Conservation (phyloP, 2,329 filamentous ascomycete species). For the Diaporthe eres region DNA sequence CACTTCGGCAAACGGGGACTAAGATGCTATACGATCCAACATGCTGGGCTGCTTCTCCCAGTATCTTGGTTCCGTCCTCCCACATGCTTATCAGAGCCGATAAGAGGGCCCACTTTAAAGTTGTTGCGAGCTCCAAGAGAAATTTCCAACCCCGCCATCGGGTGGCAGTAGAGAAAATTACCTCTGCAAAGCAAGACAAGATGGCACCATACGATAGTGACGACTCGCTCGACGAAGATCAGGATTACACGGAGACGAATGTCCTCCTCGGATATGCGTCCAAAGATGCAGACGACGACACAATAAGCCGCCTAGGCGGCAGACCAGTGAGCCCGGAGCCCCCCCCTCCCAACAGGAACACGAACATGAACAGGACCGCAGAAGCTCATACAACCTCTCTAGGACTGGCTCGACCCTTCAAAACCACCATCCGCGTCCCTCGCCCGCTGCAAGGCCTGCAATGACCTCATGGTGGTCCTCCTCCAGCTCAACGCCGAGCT, state of each 20-base stretch:
- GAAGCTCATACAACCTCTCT: constrained; percentile 43
- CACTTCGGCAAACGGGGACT: neutral
- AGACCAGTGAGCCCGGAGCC: constrained; percentile 72
- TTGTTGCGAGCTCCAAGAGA: constrained; percentile 29
- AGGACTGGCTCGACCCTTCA: constrained; percentile 88
- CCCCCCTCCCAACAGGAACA: neutral
- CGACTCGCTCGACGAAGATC: constrained; percentile 78
- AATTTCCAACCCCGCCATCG: constrained; percentile 40
- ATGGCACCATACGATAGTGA: constrained; percentile 92
- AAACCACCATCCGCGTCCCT: constrained; percentile 81
- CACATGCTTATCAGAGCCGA: constrained; percentile 38
- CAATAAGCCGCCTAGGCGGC: constrained; percentile 90
- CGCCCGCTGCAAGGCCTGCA: constrained; percentile 90
- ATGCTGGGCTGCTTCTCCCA: neutral
- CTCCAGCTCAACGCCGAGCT: constrained; percentile 94
- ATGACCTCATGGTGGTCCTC: constrained; percentile 84
- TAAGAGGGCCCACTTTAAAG: constrained; percentile 41
- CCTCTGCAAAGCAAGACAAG: constrained; percentile 29
- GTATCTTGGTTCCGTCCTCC: neutral
- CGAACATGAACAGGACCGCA: neutral
- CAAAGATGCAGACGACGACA: constrained; percentile 83
- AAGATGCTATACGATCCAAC: neutral
- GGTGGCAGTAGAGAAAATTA: constrained; percentile 38
- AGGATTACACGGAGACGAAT: constrained; percentile 83
- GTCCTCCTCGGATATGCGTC: constrained; percentile 93